phyloP scores from a whole-genome alignment of 2,329 filamentous ascomycete genomes.

The Ophiostoma ulmi region DNA sequence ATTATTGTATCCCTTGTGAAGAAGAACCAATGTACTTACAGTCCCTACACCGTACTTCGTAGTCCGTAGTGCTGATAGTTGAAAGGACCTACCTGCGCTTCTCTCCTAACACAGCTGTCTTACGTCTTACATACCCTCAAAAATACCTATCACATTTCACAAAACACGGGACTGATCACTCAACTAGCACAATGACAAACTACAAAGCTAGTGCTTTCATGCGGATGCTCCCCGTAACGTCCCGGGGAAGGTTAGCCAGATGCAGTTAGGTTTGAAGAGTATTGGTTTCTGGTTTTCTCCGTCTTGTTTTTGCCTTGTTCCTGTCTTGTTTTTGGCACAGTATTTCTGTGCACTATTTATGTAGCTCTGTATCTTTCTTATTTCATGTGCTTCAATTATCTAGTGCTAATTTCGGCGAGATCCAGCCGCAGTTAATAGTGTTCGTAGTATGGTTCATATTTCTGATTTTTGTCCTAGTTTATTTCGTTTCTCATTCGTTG shows the following conservation, averaged over 20 bases:
- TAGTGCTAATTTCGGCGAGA: neutral
- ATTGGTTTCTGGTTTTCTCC: neutral
- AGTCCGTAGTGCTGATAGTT: neutral
- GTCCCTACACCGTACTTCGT: too few relatives aligned
- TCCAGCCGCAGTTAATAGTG: neutral
- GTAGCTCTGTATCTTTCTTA: neutral
- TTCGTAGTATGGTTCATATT: neutral
- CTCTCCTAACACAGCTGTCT: neutral
- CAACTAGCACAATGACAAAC: neutral
- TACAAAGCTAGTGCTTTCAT: constrained; percentile 3
- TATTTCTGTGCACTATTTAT: neutral
- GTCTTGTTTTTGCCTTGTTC: neutral
- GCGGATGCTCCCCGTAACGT: constrained; percentile 13
- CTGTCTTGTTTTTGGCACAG: neutral
- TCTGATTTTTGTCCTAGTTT: neutral
- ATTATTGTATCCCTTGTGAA: neutral
- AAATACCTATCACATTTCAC: constrained; percentile 13
- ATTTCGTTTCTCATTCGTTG: neutral
- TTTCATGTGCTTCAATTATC: neutral
- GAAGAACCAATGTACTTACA: neutral
- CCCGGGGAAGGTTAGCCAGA: constrained; percentile 6
- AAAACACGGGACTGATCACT: constrained; percentile 2
- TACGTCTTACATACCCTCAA: neutral
- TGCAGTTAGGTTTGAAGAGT: neutral
- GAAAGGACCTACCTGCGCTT: neutral